A percentile compares a stretch with the other conserved stretches of the same genome.
Conservation (phyloP, 495 filamentous ascomycete species). For the Penicillium maclennaniae region DNA sequence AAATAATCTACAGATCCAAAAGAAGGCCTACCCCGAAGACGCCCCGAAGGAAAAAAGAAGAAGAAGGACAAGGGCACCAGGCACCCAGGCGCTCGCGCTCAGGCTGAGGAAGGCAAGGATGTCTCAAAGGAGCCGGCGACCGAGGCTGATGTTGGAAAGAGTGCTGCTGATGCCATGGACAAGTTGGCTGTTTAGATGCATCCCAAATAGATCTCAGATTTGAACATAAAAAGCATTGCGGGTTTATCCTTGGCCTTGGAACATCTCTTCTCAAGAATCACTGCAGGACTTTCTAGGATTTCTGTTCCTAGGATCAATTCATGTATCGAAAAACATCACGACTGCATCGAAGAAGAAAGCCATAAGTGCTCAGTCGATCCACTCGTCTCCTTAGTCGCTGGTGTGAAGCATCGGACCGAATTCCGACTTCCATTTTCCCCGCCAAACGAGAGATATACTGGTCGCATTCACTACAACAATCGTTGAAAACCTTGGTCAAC, state of each 20-base stretch:
- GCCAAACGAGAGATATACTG: neutral
- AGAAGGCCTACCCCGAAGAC: slow-evolving; percentile 75
- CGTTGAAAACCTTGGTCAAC: neutral
- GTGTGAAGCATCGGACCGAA: too few relatives aligned
- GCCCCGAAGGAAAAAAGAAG: slow-evolving; percentile 68
- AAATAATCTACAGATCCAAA: slow-evolving; percentile 39
- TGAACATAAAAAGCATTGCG: neutral
- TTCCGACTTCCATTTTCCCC: neutral
- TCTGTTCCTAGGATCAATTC: too few relatives aligned
- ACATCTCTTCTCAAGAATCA: too few relatives aligned
- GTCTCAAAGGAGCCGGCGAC: neutral
- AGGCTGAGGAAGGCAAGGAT: neutral
- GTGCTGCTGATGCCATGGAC: neutral
- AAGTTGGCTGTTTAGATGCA: neutral
- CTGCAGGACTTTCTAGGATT: too few relatives aligned
- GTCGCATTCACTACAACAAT: neutral
- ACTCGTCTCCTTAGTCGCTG: too few relatives aligned
- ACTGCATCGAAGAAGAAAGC: too few relatives aligned
- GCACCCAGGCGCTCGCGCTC: slow-evolving; percentile 46
- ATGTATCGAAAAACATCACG: too few relatives aligned
- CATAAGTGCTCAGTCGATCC: too few relatives aligned
- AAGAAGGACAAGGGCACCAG: slow-evolving; percentile 74
- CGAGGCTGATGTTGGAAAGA: neutral
- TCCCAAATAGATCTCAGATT: neutral
- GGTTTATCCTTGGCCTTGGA: neutral